These are phyloP conservation scores for Paecilomyces formosus DNA, from an alignment of 2,329 filamentous ascomycete genomes.

Conservation along the genomic window DNA sequence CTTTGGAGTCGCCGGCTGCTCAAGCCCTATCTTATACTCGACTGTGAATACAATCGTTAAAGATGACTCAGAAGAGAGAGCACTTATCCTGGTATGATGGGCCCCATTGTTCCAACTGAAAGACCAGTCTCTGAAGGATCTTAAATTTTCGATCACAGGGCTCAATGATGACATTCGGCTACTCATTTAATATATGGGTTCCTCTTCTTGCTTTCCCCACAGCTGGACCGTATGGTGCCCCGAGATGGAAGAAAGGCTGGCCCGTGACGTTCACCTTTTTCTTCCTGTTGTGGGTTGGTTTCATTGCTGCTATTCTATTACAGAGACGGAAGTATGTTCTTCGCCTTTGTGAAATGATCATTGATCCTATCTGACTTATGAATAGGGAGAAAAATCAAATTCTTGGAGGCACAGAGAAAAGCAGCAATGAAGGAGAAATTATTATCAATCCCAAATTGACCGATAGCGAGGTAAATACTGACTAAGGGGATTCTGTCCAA, in stretches of 20 bases:
- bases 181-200: conserved; percentile 41
- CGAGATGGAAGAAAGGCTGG: conserved; percentile 44
- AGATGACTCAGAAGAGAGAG: conserved; percentile 30
- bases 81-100: conserved; percentile 13
- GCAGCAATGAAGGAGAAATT: neutral
- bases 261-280: conserved; percentile 42
- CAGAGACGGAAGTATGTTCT: neutral
- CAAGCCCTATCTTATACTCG: conserved; percentile 38
- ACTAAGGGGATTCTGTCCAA: neutral
- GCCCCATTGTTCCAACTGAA: neutral
- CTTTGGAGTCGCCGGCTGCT: conserved; percentile 31
- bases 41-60: conserved; percentile 38
- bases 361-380: neutral
- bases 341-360: neutral
- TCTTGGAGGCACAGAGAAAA: neutral
- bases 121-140: too few species aligned
- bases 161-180: conserved; percentile 42
- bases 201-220: conserved; percentile 38
- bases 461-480: neutral
- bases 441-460: neutral
- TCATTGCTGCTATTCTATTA: neutral
- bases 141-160: conserved; percentile 17
- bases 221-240: conserved; percentile 34
- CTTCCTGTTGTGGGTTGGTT: conserved; percentile 33
- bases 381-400: neutral